phyloP scores from a whole-genome alignment of 2,329 filamentous ascomycete genomes.

The Hymenoscyphus repandus region DNA sequence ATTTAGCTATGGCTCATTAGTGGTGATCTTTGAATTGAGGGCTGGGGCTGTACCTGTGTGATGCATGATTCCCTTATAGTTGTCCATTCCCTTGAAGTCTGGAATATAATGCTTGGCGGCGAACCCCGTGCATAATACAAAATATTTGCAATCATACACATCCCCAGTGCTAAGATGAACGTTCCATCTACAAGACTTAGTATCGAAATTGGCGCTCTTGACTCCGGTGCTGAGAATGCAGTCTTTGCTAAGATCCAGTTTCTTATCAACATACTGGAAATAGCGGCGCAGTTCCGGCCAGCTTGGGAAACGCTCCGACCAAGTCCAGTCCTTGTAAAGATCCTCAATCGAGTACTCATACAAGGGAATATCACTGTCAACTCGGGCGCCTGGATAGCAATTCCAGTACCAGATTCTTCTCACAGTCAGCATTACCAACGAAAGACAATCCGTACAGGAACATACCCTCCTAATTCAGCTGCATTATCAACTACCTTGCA shows the following conservation, averaged over 20 bases:
- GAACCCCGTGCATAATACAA: conserved; percentile 25
- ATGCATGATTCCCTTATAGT: conserved; percentile 23
- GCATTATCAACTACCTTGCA: conserved; percentile 8
- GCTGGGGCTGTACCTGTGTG: conserved; percentile 20
- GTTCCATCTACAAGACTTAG: conserved; percentile 33
- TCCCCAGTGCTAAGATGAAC: conserved; percentile 35
- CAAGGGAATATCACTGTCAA: conserved; percentile 39
- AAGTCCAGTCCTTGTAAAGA: conserved; percentile 40
- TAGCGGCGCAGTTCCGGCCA: conserved; percentile 40
- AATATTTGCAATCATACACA: conserved; percentile 17
- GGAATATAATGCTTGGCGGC: conserved; percentile 24
- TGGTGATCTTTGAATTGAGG: background rate
- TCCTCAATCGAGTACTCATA: conserved; percentile 34
- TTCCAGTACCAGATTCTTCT: conserved; percentile 30
- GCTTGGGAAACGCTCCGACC: conserved; percentile 36
- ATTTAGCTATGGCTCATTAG: conserved; percentile 8
- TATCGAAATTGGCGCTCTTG: conserved; percentile 36
- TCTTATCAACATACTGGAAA: conserved; percentile 42
- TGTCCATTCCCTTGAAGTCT: conserved; percentile 21
- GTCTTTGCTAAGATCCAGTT: conserved; percentile 38
- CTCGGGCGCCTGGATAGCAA: conserved; percentile 41
- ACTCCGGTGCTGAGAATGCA: conserved; percentile 38
- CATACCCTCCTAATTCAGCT: conserved; percentile 3
- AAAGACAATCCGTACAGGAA: background rate
- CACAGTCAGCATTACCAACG: background rate